Conservation (phyloP, 345 rosid genomes). For the Citrus hindsii region DNA sequence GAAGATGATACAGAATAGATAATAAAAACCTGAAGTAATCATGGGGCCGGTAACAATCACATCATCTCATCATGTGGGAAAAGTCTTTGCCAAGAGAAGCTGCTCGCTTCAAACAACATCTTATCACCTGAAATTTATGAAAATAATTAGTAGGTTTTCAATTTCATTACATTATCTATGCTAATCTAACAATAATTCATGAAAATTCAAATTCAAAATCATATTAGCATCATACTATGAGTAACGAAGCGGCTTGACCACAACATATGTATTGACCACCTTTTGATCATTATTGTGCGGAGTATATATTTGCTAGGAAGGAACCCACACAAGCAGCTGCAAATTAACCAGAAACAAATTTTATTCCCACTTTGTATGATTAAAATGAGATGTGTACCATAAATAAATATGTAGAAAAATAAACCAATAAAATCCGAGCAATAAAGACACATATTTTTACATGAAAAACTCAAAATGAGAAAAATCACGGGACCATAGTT, state of each 20-base stretch:
- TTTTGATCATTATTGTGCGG: conserved; percentile 32
- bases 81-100: conserved; percentile 36
- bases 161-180: conserved; percentile 20
- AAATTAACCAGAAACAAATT: too few relatives aligned
- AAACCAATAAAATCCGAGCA: too few relatives aligned
- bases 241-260: neutral
- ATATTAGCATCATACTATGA: neutral
- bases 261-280: neutral
- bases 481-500: too few relatives aligned
- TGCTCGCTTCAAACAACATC: conserved; percentile 40
- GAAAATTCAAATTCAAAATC: neutral
- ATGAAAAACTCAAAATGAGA: too few relatives aligned
- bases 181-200: neutral
- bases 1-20: too few relatives aligned
- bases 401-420: too few relatives aligned
- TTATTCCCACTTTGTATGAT: too few relatives aligned
- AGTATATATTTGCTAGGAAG: neutral
- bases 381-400: too few relatives aligned
- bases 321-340: too few relatives aligned
- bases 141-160: neutral
- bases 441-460: too few relatives aligned
- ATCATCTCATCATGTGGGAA: conserved; percentile 21
- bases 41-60: too few relatives aligned
- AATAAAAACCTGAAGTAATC: too few relatives aligned
- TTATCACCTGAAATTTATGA: conserved; percentile 11